Evolutionary conservation across 768 basidiomycete species (phyloP).

Genomic region (Psilocybe sp.): DNA sequence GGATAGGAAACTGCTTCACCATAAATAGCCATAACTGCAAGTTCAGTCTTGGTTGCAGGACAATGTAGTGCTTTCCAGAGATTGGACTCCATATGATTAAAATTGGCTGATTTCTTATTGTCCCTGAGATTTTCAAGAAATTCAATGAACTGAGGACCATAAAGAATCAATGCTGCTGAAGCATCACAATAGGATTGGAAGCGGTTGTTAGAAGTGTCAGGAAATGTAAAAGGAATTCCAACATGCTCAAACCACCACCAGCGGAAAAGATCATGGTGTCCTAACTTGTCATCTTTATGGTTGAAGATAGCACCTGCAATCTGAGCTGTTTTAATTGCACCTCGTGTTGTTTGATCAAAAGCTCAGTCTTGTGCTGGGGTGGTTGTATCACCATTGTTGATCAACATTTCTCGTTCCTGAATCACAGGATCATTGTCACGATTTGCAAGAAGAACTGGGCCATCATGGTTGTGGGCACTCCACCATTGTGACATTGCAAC

Average conservation of each 20-base stretch:
- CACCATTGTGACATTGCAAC: constrained; percentile 16
- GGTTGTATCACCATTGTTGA: neutral
- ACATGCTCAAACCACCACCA: too few relatives aligned
- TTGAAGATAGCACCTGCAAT: constrained; percentile 14
- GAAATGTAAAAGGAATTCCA: too few relatives aligned
- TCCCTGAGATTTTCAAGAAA: constrained; percentile 19
- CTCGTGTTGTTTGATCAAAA: constrained; percentile 1
- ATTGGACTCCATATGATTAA: constrained; percentile 23
- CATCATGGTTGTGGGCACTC: constrained; percentile 9
- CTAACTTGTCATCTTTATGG: too few relatives aligned
- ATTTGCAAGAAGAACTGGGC: constrained; percentile 25
- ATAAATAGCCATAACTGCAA: too few relatives aligned
- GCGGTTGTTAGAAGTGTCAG: too few relatives aligned
- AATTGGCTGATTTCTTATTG: constrained; percentile 19
- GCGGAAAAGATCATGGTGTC: too few relatives aligned
- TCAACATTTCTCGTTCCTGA: constrained; percentile 8
- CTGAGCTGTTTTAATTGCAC: constrained; percentile 8
- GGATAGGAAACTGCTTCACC: too few relatives aligned
- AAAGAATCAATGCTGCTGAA: too few relatives aligned
- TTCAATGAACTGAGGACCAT: constrained; percentile 17
- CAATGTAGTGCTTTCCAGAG: constrained; percentile 22
- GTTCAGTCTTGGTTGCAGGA: constrained; percentile 23
- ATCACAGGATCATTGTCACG: constrained; percentile 22
- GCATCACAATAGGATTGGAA: too few relatives aligned
- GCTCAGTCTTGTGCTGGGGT: constrained; percentile 2